These are phyloP conservation scores for Capsicum rhomboideum DNA, from an alignment of 257 asterid genomes.

Conservation along the genomic window DNA sequence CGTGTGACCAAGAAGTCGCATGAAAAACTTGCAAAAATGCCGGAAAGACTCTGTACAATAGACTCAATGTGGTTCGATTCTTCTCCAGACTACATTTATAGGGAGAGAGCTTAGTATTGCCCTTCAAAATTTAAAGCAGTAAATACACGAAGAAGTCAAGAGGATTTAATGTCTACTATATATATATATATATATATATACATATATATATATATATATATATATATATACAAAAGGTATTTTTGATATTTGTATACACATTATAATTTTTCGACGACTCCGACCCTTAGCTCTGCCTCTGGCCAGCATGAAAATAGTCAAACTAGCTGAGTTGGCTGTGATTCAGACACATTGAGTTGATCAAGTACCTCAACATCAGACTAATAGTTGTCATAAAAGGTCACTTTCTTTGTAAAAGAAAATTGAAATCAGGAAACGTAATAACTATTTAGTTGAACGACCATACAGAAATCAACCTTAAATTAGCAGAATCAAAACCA, in stretches of 20 bases:
- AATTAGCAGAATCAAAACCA: neutral
- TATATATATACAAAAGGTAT: neutral
- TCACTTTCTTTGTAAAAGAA: no score
- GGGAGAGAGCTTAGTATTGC: neutral
- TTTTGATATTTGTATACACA: neutral
- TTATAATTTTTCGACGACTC: neutral
- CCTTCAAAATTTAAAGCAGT: neutral
- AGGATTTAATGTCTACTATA: no score
- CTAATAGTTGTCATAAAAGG: no score
- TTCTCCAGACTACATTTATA: neutral
- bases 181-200: no score
- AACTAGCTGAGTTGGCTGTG: no score
- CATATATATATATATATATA: no score
- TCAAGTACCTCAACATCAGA: neutral
- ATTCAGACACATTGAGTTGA: neutral
- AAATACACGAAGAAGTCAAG: neutral
- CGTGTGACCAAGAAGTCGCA: neutral
- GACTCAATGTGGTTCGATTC: neutral
- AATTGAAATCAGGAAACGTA: no score
- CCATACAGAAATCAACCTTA: no score
- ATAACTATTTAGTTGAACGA: no score
- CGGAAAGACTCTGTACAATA: neutral
- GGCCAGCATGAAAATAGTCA: neutral
- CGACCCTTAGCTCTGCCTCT: neutral
- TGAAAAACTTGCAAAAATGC: neutral